Base-by-base conservation (phyloP, 2,329 filamentous ascomycete species). In the Sphaerulina musiva region DNA sequence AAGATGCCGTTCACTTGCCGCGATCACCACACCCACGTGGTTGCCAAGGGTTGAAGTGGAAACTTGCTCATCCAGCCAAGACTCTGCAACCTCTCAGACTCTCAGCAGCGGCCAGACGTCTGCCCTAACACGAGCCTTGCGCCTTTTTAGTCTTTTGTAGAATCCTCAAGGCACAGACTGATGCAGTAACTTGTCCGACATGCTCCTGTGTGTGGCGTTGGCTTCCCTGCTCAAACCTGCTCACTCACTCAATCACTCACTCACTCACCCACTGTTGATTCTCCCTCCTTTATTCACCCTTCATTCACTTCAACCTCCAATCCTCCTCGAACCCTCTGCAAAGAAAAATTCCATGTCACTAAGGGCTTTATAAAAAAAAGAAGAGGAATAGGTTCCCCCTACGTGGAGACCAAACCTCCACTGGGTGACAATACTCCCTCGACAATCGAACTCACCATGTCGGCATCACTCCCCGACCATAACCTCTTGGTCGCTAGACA, bases 151-250 rank as follows among this genome's bases (percentile, higher is more conserved):
- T 43, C 12, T 43, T 6, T 4, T 26, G 4, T 4, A 26, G 4
- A 26, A 26, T 26, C 26, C 26, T 7, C 26, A 50, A 36, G 31
- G 40, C 20, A 43, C 32, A 34, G 39, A 50, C 12, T 7, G 39
- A 50, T 20, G 6, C 39, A 44, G 48, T 50, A 44, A 17, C 39
- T 50, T 38, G 48, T 12, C 20, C 48, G 41, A 26, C 34, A 8
- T 23, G 39, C 36, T 39, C n/a, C 29, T 36, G 48, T 23, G 48
- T 9, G 38, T 26, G 46, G 32, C 20, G 8, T 23, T 48, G 34
- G 14, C 14, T 34, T 23, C 46, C 40, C 36, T 44, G 39, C 56
- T 49, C 56, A 55, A 58, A 58, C 53, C 20, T 55, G 49, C 56
- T 53, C 53, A 51, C 12, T 17, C 23, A 41, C 10, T 48, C 44